phyloP scores from a whole-genome alignment of 2,329 filamentous ascomycete genomes.

The Pestalotiopsis sp. region DNA sequence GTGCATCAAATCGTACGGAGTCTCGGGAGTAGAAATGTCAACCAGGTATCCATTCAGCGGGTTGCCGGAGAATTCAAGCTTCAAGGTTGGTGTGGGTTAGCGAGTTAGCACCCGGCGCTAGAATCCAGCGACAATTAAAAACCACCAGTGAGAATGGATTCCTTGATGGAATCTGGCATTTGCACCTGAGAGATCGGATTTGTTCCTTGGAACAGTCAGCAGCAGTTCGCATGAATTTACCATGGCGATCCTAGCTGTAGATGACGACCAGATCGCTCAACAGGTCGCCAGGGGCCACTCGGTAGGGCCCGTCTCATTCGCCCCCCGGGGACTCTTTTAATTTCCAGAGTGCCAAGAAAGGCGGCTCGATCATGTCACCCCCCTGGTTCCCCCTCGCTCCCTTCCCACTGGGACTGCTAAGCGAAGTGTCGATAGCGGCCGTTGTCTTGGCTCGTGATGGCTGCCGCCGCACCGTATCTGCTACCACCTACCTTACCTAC shows the following conservation, averaged over 20 bases:
- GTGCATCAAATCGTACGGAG: too few species aligned
- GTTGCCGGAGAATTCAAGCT: not conserved
- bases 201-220: not conserved
- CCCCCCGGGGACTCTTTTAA: not conserved
- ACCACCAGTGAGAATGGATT: not conserved
- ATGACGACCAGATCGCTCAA: constrained; percentile 1
- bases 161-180: not conserved
- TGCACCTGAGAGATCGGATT: not conserved
- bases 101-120: not conserved
- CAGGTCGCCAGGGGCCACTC: not conserved
- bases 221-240: not conserved
- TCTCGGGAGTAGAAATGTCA: too few species aligned
- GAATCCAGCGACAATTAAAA: not conserved
- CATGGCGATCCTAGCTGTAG: not conserved
- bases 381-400: not conserved
- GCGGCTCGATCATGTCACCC: not conserved
- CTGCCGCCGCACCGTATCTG: too few species aligned
- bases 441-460: not conserved
- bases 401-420: not conserved
- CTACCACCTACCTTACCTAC: not conserved
- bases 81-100: not conserved
- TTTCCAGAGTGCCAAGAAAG: not conserved
- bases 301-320: not conserved
- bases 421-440: not conserved
- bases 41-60: not conserved